phyloP scores from a whole-genome alignment of 2,329 filamentous ascomycete species.

The Pestalotiopsis fici region DNA sequence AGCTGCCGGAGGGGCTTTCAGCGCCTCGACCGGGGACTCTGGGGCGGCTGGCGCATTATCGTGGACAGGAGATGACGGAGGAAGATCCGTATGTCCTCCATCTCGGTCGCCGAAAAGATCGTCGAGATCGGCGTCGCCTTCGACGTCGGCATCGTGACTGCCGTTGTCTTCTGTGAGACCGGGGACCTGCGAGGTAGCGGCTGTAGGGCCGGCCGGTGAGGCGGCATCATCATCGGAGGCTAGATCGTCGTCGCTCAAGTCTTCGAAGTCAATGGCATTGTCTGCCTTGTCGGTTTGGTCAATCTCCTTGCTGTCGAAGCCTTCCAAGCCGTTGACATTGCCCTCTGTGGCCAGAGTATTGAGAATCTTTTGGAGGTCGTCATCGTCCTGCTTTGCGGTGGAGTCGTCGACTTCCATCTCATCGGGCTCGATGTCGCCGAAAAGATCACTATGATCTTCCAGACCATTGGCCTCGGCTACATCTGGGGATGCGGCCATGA shows the following conservation, averaged over 20 bases:
- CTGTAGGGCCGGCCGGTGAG: conserved; percentile 28
- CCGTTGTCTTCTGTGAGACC: conserved; percentile 61
- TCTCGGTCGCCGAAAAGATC: conserved; percentile 70
- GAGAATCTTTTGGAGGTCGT: conserved; percentile 42
- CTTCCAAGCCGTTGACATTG: conserved; percentile 34
- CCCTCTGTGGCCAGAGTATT: conserved; percentile 48
- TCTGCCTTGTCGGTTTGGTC: conserved; percentile 81
- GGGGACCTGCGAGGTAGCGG: conserved; percentile 45
- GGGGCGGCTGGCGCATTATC: conserved; percentile 12
- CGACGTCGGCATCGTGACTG: conserved; percentile 55
- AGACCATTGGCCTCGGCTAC: not conserved
- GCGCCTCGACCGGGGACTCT: conserved; percentile 3
- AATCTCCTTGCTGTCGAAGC: conserved; percentile 44
- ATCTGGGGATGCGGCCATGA: conserved; percentile 1
- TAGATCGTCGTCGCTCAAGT: conserved; percentile 89
- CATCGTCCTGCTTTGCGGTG: conserved; percentile 29
- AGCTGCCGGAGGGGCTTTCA: conserved; percentile 1
- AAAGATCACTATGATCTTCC: not conserved
- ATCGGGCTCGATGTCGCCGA: not conserved
- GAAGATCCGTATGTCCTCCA: conserved; percentile 39
- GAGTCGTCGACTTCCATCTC: conserved; percentile 12
- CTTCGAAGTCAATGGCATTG: conserved; percentile 87
- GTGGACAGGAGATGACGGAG: conserved; percentile 45
- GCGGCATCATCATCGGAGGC: conserved; percentile 68
- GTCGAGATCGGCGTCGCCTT: conserved; percentile 43